Conservation (phyloP, 441 rosid genomes). For the Populus hybrid region DNA sequence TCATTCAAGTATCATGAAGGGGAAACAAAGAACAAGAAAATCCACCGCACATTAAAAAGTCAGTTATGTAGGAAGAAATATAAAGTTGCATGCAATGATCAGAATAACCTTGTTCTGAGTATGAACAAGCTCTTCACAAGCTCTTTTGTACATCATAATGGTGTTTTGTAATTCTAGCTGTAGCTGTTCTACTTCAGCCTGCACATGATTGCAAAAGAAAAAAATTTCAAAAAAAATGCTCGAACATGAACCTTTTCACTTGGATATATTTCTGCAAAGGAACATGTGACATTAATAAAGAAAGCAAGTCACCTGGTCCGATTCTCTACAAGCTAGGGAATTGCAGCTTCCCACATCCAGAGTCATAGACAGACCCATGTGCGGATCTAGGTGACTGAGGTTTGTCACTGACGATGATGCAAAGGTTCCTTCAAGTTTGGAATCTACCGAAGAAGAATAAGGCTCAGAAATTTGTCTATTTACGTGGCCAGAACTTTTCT, state of each 20-base stretch:
- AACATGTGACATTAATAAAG: not conserved
- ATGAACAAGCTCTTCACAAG: slow-evolving; percentile 73
- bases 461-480: slow-evolving; percentile 27
- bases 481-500: not conserved
- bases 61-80: too few species aligned
- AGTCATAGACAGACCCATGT: slow-evolving; percentile 24
- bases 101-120: slow-evolving; percentile 62
- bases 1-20: not conserved
- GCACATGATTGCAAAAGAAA: slow-evolving; percentile 44
- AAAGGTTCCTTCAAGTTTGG: slow-evolving; percentile 26
- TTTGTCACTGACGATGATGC: slow-evolving; percentile 37
- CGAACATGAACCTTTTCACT: slow-evolving; percentile 10
- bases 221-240: not conserved
- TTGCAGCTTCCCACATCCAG: slow-evolving; percentile 24
- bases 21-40: not conserved
- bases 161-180: slow-evolving; percentile 61
- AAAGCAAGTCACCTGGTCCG: slow-evolving; percentile 41
- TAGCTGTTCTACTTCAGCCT: slow-evolving; percentile 60
- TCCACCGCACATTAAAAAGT: too few species aligned
- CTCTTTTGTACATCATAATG: slow-evolving; percentile 57
- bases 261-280: not conserved
- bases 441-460: slow-evolving; percentile 32
- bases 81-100: not conserved
- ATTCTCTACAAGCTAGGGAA: slow-evolving; percentile 28
- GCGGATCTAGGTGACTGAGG: slow-evolving; percentile 27